Base-by-base conservation (phyloP, 257 asterid species). In the Euphrasia confusa region DNA sequence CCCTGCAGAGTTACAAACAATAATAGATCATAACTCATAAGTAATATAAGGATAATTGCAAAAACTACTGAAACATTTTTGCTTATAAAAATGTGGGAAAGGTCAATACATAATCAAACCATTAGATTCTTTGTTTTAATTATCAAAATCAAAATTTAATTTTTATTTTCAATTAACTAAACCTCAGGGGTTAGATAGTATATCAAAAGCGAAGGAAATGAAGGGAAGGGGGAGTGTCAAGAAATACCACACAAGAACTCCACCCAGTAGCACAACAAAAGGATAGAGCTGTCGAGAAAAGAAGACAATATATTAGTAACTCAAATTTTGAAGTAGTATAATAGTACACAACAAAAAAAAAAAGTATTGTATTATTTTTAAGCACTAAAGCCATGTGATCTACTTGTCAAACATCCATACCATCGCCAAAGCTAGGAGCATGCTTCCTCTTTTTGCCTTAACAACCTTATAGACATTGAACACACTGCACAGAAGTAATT, bases 401-500 rank as follows among this genome's bases (percentile, higher is more conserved):
- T 54, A 50, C 44, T 14, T 48, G 32, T 50, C 27, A 58, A 30
- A 55, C 47, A 37, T 56, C 53, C 77, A 56, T 78, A 93, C 99
- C 99, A 93, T 89, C 67, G 99, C 97, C 82, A 89, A 81, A 57
- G 99, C 97, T 56, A 73, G 82, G 18, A 75, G 71, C 95, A 87
- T 83, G 78, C 83, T 89, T 77, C 96, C 97, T 61, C 85, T 93
- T 80, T 84, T 89, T 71, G 94, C 90, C 71, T 74, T 78, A 68
- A 93, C 95, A 81, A 93, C 91, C 77, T 79, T 84, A 73, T 75
- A 74, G 69, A 93, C 99, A 65, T 87, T 87, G 72, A 81, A 69
- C 63, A 87, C 75, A 53, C 97, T 93, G 95, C 78, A 81, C n/a
- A 71, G 11, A 61, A 72, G 63, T 48, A 63, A 37, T 18, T 39